Evolutionary conservation across 2,329 filamentous ascomycete species (phyloP).

Genomic region (Xylaria polymorpha): DNA sequence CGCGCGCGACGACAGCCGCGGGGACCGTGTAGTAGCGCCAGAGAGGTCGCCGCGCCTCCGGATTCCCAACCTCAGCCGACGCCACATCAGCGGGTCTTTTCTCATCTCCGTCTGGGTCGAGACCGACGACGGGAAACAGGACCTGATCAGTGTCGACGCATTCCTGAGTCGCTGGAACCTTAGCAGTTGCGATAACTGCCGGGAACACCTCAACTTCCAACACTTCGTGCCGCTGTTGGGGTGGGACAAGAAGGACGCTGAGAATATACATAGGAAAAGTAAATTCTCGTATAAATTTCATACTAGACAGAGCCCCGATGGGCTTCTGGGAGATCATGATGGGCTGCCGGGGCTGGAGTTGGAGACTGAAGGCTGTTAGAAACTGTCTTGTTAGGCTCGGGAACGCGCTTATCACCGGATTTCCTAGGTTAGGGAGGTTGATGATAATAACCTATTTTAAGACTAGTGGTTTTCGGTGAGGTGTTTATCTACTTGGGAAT

Average conservation of each 20-base stretch:
- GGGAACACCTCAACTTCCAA: slow-evolving; percentile 18
- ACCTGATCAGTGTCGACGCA: slow-evolving; percentile 17
- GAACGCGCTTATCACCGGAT: neutral
- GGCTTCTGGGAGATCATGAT: neutral
- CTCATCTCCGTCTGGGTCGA: slow-evolving; percentile 18
- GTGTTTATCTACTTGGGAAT: no score
- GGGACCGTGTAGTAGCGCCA: no score
- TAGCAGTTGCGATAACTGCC: slow-evolving; percentile 18
- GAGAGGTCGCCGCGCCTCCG: slow-evolving; percentile 5
- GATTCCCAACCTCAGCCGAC: slow-evolving; percentile 20
- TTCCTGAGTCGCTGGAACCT: slow-evolving; percentile 25
- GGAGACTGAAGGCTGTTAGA: slow-evolving; percentile 17
- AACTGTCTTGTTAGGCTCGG: neutral
- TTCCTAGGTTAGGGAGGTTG: neutral
- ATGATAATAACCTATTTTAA: neutral
- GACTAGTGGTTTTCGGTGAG: neutral
- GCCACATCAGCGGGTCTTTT: slow-evolving; percentile 20
- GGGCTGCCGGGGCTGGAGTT: slow-evolving; percentile 6
- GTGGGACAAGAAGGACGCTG: slow-evolving; percentile 16
- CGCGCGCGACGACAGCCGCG: neutral
- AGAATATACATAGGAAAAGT: neutral
- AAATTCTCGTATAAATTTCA: slow-evolving; percentile 18
- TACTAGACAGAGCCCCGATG: slow-evolving; percentile 13
- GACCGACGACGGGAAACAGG: slow-evolving; percentile 1
- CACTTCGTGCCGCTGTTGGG: slow-evolving; percentile 21